phyloP scores from a whole-genome alignment of 1,284 basidiomycete species.

The Papiliotrema laurentii region DNA sequence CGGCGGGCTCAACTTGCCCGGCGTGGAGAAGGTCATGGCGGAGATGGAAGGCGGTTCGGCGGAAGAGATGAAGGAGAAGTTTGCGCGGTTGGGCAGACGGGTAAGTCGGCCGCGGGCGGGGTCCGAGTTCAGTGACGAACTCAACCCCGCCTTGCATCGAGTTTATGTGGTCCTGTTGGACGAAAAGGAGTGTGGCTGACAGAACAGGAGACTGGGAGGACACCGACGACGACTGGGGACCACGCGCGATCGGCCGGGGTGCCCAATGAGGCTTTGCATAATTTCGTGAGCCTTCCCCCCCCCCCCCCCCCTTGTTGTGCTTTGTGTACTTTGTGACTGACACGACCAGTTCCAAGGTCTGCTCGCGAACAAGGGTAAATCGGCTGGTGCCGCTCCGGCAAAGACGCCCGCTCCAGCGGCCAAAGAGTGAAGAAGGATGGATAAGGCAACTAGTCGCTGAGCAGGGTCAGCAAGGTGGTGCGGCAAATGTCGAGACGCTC shows the following conservation, averaged over 20 bases:
- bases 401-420: neutral
- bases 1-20: slow-evolving; percentile 70
- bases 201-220: slow-evolving; percentile 25
- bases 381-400: neutral
- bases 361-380: slow-evolving; percentile 27
- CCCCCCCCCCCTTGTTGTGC: neutral
- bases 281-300: slow-evolving; percentile 37
- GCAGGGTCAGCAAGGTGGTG: no score
- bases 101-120: slow-evolving; percentile 13
- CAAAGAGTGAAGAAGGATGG: neutral
- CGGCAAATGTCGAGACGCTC: no score
- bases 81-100: slow-evolving; percentile 34
- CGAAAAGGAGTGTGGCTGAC: neutral
- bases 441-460: no score
- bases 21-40: slow-evolving; percentile 74
- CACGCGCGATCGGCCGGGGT: slow-evolving; percentile 14
- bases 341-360: slow-evolving; percentile 40
- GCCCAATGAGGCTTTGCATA: slow-evolving; percentile 46
- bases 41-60: slow-evolving; percentile 68
- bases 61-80: slow-evolving; percentile 40
- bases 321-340: neutral
- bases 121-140: no score
- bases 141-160: no score
- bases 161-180: neutral
- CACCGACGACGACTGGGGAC: slow-evolving; percentile 18